These are phyloP conservation scores for Penicillium corylophilum DNA, from an alignment of 2,329 filamentous ascomycete genomes.

Conservation along the genomic window DNA sequence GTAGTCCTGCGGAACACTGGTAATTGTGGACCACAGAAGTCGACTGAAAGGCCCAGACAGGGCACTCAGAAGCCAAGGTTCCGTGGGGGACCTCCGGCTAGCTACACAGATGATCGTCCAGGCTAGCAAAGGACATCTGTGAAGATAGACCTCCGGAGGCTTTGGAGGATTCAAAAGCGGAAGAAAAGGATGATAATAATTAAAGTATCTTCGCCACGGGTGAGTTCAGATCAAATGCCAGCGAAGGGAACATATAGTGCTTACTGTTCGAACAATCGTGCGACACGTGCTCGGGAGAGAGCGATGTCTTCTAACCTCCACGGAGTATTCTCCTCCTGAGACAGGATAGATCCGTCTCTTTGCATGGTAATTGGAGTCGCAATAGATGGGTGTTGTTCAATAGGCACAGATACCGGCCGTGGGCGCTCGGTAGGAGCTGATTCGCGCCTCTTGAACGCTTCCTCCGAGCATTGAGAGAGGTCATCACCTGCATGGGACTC, in stretches of 20 bases:
- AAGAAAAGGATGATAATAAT: conserved; percentile 62
- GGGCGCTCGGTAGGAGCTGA: conserved; percentile 28
- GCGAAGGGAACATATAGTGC: conserved; percentile 4
- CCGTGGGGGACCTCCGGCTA: conserved; percentile 56
- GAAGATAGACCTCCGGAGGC: conserved; percentile 57
- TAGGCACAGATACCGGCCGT: conserved; percentile 34
- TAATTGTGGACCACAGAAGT: conserved; percentile 60
- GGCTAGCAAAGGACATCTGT: conserved; percentile 59
- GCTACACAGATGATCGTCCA: conserved; percentile 65
- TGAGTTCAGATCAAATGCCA: not conserved
- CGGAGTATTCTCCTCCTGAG: conserved; percentile 39
- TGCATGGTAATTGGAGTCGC: conserved; percentile 35
- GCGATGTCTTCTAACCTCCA: conserved; percentile 52
- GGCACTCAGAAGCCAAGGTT: conserved; percentile 54
- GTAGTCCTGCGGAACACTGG: conserved; percentile 59
- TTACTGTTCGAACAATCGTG: conserved; percentile 47
- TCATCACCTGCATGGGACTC: conserved; percentile 31
- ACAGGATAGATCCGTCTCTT: conserved; percentile 33
- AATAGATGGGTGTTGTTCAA: conserved; percentile 34
- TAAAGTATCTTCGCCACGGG: conserved; percentile 57
- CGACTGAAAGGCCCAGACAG: conserved; percentile 53
- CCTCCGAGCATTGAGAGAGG: conserved; percentile 36
- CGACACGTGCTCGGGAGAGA: conserved; percentile 38
- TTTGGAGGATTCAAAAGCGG: conserved; percentile 58
- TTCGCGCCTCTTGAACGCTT: conserved; percentile 32